Base-by-base conservation (phyloP, 2,329 filamentous ascomycete genomes). In the Harringtonia aguacate region DNA sequence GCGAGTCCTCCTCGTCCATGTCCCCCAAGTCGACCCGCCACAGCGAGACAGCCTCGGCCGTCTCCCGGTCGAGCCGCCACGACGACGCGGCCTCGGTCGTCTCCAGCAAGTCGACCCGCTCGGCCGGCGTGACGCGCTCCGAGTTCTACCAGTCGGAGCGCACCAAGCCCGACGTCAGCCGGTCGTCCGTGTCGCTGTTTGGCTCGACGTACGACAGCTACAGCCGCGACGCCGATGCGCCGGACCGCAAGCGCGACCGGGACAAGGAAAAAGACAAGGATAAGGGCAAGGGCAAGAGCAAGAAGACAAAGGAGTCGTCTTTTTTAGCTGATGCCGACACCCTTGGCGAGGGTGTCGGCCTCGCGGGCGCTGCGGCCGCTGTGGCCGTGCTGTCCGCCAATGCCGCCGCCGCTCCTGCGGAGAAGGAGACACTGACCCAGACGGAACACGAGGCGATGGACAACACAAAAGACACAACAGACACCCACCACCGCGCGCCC, bases 291-390 rank as follows among this genome's bases (percentile, higher is more conserved):
- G 15, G 31, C 27, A 28, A 33, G 14, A 27, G 18, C 7, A 38
- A 29, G 39, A 33, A 14, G 18, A 33, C 27, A 3, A 39, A 43
- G 9, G 27, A 44, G 43, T 29, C 40, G 65, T 76, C 76, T 81
- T 81, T 81, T 80, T 80, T 81, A 81, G 78, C 64, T 81, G 77
- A 74, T 70, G 74, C 78, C 77, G 77, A 67, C 72, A 81, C 71
- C 72, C 68, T 73, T 76, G 77, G 77, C 77, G 74, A 72, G 69
- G 76, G 77, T 81, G 77, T 67, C 76, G 77, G 78, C 73, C 59
- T 73, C 62, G 69, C 67, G 66, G 68, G 69, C 22, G 43, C 31
- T 13, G 76, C 76, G 74, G 74, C 72, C 68, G 75, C 75, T 79
- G 77, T 66, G 74, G 77, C 77, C 72, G 59, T 73, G 62, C 69